Evolutionary conservation across 345 rosid species (phyloP).

Genomic region (Arabis hirsuta): DNA sequence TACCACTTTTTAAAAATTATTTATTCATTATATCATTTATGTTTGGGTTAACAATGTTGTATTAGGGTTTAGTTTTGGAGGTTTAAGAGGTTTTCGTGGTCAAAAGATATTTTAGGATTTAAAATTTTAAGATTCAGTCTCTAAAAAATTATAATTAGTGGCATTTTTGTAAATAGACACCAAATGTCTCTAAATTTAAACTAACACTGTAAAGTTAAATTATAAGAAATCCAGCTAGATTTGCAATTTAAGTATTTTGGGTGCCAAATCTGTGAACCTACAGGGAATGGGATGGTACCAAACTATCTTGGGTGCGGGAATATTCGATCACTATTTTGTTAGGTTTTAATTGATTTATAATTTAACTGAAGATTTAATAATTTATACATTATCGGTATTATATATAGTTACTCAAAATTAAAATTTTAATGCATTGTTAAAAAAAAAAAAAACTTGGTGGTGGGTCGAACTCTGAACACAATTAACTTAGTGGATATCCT

Average conservation of each 20-base stretch:
- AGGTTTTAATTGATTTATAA: slow-evolving; percentile 16
- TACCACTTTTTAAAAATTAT: no score
- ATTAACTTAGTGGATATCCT: no score
- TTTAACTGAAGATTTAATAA: neutral
- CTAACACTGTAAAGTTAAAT: slow-evolving; percentile 5
- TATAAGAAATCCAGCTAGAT: slow-evolving; percentile 23
- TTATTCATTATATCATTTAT: no score
- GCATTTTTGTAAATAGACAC: no score
- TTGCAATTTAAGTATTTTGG: slow-evolving; percentile 21
- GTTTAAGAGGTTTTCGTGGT: no score
- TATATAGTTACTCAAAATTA: neutral
- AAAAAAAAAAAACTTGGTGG: neutral
- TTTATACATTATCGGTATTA: neutral
- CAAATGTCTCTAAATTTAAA: neutral
- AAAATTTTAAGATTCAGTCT: no score
- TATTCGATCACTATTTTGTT: slow-evolving; percentile 21
- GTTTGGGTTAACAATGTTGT: no score
- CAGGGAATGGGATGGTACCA: slow-evolving; percentile 26
- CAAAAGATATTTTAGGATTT: no score
- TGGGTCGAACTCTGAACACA: neutral
- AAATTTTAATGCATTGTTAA: neutral
- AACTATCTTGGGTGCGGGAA: slow-evolving; percentile 28
- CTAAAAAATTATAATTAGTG: no score
- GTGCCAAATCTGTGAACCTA: slow-evolving; percentile 12
- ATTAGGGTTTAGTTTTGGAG: no score